phyloP scores from a whole-genome alignment of 2,329 filamentous ascomycete genomes.

The Hypoxylon sp. region DNA sequence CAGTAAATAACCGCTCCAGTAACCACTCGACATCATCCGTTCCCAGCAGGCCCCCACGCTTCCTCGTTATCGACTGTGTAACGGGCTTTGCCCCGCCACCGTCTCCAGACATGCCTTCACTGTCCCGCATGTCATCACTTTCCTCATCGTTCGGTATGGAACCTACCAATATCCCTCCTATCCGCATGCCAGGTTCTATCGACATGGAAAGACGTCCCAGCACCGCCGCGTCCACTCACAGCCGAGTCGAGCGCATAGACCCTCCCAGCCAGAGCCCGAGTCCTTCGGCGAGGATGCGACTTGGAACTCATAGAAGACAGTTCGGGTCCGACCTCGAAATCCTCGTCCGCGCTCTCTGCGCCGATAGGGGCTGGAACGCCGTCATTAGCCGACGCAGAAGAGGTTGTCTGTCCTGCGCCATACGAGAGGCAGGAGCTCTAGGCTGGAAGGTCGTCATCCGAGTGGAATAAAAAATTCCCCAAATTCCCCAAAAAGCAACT shows the following conservation, averaged over 20 bases:
- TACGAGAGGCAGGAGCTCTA: conserved; percentile 78
- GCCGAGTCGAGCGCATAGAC: conserved; percentile 48
- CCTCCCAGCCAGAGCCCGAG: conserved; percentile 45
- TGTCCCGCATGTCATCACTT: conserved; percentile 61
- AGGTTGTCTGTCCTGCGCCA: conserved; percentile 78
- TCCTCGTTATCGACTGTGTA: conserved; percentile 73
- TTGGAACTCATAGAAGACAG: conserved; percentile 67
- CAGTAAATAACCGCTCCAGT: conserved; percentile 49
- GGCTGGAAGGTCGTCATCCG: conserved; percentile 76
- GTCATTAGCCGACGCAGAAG: conserved; percentile 74
- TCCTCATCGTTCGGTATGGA: conserved; percentile 52
- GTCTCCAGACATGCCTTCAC: conserved; percentile 58
- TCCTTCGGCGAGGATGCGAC: conserved; percentile 64
- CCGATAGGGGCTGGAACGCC: conserved; percentile 79
- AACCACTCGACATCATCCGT: conserved; percentile 35
- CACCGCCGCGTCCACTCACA: conserved; percentile 45
- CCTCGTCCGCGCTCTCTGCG: conserved; percentile 77
- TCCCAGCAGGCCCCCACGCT: conserved; percentile 53
- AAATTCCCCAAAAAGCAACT: neutral
- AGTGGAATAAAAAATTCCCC: conserved; percentile 60
- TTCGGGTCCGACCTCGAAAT: conserved; percentile 76
- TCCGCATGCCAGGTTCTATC: conserved; percentile 43
- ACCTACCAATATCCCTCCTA: conserved; percentile 37
- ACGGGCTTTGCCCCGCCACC: conserved; percentile 62
- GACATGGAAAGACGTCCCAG: conserved; percentile 45